Evolutionary conservation across 2,329 filamentous ascomycete genomes (phyloP).

Genomic region (Podosphaera xanthii): DNA sequence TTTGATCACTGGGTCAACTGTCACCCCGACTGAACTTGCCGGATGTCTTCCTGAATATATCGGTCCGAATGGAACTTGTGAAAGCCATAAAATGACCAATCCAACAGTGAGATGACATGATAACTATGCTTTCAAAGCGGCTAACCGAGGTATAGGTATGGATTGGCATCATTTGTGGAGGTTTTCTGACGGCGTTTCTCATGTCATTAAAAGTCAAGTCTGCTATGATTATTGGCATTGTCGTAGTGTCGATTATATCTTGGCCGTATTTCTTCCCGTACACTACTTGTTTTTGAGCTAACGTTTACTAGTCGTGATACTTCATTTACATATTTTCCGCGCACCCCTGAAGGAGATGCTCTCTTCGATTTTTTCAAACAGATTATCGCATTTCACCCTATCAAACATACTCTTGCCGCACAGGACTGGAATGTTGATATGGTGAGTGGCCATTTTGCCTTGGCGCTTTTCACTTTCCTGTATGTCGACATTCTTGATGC

Average conservation of each 20-base stretch:
- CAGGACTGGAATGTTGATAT: slow-evolving; percentile 39
- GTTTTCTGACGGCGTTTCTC: slow-evolving; percentile 56
- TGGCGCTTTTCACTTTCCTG: slow-evolving; percentile 55
- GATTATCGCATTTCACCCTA: slow-evolving; percentile 49
- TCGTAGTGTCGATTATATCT: slow-evolving; percentile 47
- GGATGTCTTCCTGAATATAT: slow-evolving; percentile 42
- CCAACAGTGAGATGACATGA: slow-evolving; percentile 30
- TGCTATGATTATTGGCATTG: slow-evolving; percentile 51
- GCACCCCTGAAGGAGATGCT: slow-evolving; percentile 36
- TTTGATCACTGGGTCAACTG: slow-evolving; percentile 44
- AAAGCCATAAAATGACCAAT: slow-evolving; percentile 47
- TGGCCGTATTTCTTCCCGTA: slow-evolving; percentile 32
- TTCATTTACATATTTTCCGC: slow-evolving; percentile 48
- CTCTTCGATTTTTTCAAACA: slow-evolving; percentile 52
- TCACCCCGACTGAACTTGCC: slow-evolving; percentile 53
- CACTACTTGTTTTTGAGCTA: background rate
- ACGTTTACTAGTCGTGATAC: slow-evolving; percentile 30
- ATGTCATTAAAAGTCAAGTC: slow-evolving; percentile 60
- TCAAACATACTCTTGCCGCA: slow-evolving; percentile 35
- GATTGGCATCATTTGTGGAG: slow-evolving; percentile 65
- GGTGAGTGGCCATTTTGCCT: slow-evolving; percentile 34
- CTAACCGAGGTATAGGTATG: slow-evolving; percentile 33
- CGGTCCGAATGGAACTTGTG: slow-evolving; percentile 25
- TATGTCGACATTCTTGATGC: slow-evolving; percentile 64
- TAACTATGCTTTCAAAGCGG: background rate